A percentile compares a stretch with the other conserved stretches of the same genome.
These are phyloP conservation scores for Vachellia pachyceras DNA, from an alignment of 306 rosid species.

Conservation along the genomic window DNA sequence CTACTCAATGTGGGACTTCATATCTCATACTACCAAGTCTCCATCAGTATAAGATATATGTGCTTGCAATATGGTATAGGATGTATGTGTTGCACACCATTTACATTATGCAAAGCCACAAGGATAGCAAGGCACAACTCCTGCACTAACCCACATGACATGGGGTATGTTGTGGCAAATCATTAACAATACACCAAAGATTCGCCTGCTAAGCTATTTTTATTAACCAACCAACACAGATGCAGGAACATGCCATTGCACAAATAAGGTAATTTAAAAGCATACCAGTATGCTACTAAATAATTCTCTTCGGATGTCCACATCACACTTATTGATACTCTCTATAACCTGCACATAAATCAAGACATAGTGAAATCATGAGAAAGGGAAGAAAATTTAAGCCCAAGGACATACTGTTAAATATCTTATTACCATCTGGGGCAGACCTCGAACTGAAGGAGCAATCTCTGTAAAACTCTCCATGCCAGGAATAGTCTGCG, in stretches of 20 bases:
- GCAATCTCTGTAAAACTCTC: conserved; percentile 78
- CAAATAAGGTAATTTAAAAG: conserved; percentile 26
- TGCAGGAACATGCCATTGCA: conserved; percentile 1
- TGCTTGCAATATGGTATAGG: too few relatives aligned
- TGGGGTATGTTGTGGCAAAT: too few relatives aligned
- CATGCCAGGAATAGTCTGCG: conserved; percentile 93
- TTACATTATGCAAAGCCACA: neutral
- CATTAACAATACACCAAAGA: neutral
- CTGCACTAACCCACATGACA: neutral
- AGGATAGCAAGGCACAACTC: conserved; percentile 3
- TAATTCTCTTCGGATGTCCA: conserved; percentile 94
- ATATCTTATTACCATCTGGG: conserved; percentile 76
- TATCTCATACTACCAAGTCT: too few relatives aligned
- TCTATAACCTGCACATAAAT: conserved; percentile 77
- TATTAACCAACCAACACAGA: conserved; percentile 15
- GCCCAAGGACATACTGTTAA: conserved; percentile 12
- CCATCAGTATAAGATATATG: too few relatives aligned
- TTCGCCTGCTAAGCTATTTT: conserved; percentile 18
- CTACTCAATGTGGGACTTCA: too few relatives aligned
- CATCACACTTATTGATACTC: conserved; percentile 95
- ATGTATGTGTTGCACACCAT: neutral
- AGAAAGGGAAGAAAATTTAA: conserved; percentile 23
- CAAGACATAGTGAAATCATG: conserved; percentile 29
- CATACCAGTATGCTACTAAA: conserved; percentile 96
- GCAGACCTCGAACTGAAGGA: conserved; percentile 81